A percentile compares a stretch with the other conserved stretches of the same genome.
These are phyloP conservation scores for Escallonia herrerae DNA, from an alignment of 129 eudicot species.

Conservation along the genomic window DNA sequence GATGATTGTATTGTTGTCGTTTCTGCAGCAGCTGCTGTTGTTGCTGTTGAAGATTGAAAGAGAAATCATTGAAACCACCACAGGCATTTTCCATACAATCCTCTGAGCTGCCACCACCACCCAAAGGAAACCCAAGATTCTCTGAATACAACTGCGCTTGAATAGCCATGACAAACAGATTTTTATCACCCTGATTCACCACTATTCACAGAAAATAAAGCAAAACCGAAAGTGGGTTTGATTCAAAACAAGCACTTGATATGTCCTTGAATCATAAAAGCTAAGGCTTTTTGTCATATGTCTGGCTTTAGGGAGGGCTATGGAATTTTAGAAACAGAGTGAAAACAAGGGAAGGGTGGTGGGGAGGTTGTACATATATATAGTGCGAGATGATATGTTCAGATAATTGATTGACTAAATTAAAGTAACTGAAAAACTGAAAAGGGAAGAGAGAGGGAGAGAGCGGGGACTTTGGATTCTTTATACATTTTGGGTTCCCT, in stretches of 20 bases:
- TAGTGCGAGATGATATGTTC: not conserved
- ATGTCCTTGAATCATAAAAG: not conserved
- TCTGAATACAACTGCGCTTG: conserved; percentile 59
- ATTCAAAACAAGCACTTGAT: not conserved
- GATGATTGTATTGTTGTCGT: no score
- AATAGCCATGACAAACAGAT: conserved; percentile 46
- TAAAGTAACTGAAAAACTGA: conserved; percentile 23
- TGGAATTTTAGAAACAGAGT: not conserved
- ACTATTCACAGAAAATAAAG: not conserved
- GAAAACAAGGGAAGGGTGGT: conserved; percentile 10
- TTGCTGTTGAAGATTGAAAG: conserved; percentile 41
- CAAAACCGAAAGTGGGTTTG: not conserved
- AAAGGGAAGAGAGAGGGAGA: conserved; percentile 2
- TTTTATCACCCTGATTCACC: not conserved
- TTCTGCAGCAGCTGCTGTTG: conserved; percentile 19
- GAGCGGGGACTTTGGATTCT: conserved; percentile 14
- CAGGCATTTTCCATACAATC: conserved; percentile 33
- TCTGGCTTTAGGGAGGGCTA: not conserved
- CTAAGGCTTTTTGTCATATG: conserved; percentile 2
- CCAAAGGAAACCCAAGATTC: conserved; percentile 38
- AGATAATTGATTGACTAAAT: not conserved
- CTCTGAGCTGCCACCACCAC: conserved; percentile 14
- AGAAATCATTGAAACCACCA: conserved; percentile 26
- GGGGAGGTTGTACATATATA: conserved; percentile 13
- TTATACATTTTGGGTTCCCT: not conserved